Percentiles rank a stretch among this genome's conserved stretches.
phyloP scores from a whole-genome alignment of 208 protist species.

The Crithidia sp. region DNA sequence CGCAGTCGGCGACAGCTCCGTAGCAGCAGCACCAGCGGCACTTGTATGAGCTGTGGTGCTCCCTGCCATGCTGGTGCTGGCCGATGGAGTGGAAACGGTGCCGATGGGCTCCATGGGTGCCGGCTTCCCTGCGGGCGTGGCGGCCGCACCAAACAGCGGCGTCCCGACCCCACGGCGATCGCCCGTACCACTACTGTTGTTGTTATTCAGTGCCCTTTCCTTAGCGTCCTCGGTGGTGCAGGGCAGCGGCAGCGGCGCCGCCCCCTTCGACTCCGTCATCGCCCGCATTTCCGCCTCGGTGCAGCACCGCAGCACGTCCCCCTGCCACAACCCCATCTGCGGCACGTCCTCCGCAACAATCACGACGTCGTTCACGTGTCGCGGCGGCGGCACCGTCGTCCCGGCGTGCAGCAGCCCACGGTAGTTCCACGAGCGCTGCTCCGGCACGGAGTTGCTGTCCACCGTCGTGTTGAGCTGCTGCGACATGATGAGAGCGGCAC shows the following conservation, averaged over 20 bases:
- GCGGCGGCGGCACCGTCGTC: constrained; percentile 42
- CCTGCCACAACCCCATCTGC: constrained; percentile 58
- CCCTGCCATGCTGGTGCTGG: constrained; percentile 6
- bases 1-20: too few species aligned
- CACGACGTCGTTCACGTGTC: constrained; percentile 57
- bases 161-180: too few species aligned
- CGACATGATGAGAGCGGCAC: constrained; percentile 67
- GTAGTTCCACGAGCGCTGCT: constrained; percentile 66
- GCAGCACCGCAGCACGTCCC: constrained; percentile 77
- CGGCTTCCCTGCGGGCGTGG: not conserved
- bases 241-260: constrained; percentile 31
- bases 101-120: not conserved
- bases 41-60: not conserved
- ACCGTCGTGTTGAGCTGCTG: constrained; percentile 76
- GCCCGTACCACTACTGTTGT: too few species aligned
- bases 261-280: constrained; percentile 12
- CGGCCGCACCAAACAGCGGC: too few species aligned
- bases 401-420: constrained; percentile 61
- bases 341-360: constrained; percentile 72
- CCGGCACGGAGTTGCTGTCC: constrained; percentile 56
- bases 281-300: constrained; percentile 47
- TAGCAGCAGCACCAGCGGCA: too few species aligned
- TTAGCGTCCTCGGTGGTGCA: constrained; percentile 6
- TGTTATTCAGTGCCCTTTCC: not conserved
- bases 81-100: not conserved